Percentiles rank a stretch among this genome's conserved stretches.
These are phyloP conservation scores for Herpetomonas tarakana DNA, from an alignment of 208 protist species.

Conservation along the genomic window DNA sequence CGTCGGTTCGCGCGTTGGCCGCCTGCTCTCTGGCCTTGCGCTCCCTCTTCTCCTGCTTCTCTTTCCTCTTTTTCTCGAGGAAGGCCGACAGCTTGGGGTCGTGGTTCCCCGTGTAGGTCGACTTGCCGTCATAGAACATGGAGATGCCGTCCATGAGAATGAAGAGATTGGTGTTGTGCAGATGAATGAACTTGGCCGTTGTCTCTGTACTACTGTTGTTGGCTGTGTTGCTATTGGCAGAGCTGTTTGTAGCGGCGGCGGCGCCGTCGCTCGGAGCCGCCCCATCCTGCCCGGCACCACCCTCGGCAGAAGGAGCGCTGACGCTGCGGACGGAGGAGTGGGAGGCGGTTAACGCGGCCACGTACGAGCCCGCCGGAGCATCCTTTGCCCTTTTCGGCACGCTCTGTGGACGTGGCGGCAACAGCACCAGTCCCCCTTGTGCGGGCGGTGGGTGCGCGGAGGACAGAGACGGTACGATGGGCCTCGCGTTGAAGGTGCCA, in stretches of 20 bases:
- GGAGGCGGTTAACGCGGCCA: background rate
- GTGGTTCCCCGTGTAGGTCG: slow-evolving; percentile 58
- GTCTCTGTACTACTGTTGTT: slow-evolving; percentile 3
- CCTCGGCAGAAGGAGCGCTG: background rate
- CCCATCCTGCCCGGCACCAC: too few relatives aligned
- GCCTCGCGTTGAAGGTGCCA: background rate
- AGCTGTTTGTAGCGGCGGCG: background rate
- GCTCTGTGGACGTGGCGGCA: background rate
- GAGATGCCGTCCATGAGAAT: slow-evolving; percentile 85
- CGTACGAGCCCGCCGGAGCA: background rate
- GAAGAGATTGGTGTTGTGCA: slow-evolving; percentile 89
- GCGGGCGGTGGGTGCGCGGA: background rate
- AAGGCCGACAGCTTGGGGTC: slow-evolving; percentile 31
- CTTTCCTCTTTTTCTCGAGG: slow-evolving; percentile 10
- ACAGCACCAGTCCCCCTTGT: too few relatives aligned
- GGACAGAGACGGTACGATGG: too few relatives aligned
- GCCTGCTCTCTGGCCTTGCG: background rate
- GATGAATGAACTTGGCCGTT: slow-evolving; percentile 79
- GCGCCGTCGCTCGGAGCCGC: background rate
- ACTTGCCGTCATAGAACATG: slow-evolving; percentile 82
- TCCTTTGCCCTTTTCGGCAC: background rate
- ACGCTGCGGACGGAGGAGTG: background rate
- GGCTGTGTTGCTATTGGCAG: background rate
- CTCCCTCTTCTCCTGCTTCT: slow-evolving; percentile 1
- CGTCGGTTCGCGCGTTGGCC: background rate